Conservation (phyloP, 164 flowering plant species). For the Buxus sempervirens region DNA sequence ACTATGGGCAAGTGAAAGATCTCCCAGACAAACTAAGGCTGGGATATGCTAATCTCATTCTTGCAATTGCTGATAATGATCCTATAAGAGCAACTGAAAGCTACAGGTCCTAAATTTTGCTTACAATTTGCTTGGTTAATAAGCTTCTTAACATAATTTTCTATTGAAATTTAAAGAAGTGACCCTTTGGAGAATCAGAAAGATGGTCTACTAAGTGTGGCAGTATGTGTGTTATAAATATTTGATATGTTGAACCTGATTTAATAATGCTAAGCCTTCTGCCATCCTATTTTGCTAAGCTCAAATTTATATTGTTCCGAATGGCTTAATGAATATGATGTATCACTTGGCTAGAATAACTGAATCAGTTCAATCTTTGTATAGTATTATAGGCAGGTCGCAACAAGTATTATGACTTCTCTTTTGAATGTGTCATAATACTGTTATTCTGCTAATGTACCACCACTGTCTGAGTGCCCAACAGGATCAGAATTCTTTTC, state of each 20-base stretch:
- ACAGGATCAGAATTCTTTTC: too few species aligned
- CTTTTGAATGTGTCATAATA: too few species aligned
- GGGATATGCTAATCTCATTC: slow-evolving; percentile 79
- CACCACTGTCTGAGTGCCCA: too few species aligned
- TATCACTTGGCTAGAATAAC: too few species aligned
- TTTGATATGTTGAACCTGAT: neutral
- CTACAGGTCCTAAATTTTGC: slow-evolving; percentile 46
- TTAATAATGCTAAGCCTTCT: too few species aligned
- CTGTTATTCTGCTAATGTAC: too few species aligned
- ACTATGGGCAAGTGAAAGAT: slow-evolving; percentile 98
- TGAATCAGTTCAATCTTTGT: too few species aligned
- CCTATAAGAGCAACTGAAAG: slow-evolving; percentile 53
- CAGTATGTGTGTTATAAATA: neutral
- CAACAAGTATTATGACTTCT: too few species aligned
- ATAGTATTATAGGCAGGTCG: too few species aligned
- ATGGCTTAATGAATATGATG: too few species aligned
- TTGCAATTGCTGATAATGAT: slow-evolving; percentile 81
- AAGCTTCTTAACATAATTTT: slow-evolving; percentile 7
- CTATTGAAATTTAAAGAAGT: neutral
- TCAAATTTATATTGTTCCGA: too few species aligned
- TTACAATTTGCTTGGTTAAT: neutral
- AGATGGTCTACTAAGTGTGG: neutral
- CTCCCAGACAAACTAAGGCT: slow-evolving; percentile 80
- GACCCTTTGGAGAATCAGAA: neutral
- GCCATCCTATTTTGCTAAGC: too few species aligned